Percentiles rank a stretch among this genome's conserved stretches.
Conservation (phyloP, 306 rosid genomes). For the Benincasa hispida region DNA sequence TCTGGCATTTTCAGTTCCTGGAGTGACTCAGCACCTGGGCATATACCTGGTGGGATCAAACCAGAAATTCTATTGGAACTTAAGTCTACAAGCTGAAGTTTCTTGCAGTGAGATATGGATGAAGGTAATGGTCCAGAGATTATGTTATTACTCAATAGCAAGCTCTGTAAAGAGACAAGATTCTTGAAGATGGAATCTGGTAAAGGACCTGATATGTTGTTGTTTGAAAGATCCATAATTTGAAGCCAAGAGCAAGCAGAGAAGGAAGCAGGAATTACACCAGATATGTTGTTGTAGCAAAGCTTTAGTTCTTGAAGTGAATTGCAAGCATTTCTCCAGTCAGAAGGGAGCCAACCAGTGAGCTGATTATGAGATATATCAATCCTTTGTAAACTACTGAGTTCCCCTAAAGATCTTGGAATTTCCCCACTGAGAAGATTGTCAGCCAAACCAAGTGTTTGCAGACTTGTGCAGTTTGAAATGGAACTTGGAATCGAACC, state of each 20-base stretch:
- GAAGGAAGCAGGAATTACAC: conserved; percentile 53
- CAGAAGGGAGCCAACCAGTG: conserved; percentile 82
- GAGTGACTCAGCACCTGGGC: conserved; percentile 80
- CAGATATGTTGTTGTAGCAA: conserved; percentile 61
- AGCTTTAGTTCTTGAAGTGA: conserved; percentile 66
- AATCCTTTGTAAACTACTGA: conserved; percentile 42
- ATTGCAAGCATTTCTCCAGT: conserved; percentile 50
- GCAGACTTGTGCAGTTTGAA: conserved; percentile 65
- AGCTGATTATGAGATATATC: conserved; percentile 79
- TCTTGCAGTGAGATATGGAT: conserved; percentile 68
- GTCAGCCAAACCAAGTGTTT: conserved; percentile 34
- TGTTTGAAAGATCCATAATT: conserved; percentile 66
- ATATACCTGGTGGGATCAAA: conserved; percentile 46
- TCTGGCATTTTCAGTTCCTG: conserved; percentile 85
- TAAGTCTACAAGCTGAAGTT: conserved; percentile 53
- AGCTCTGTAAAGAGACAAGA: conserved; percentile 50
- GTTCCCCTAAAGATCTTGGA: conserved; percentile 58
- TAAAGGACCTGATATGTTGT: conserved; percentile 68
- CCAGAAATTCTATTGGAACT: conserved; percentile 84
- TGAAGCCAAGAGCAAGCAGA: conserved; percentile 62
- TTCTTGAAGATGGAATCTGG: conserved; percentile 50
- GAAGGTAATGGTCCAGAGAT: conserved; percentile 67
- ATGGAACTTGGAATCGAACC: conserved; percentile 56
- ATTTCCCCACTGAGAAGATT: conserved; percentile 58
- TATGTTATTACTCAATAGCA: conserved; percentile 61